Evolutionary conservation across 2,329 filamentous ascomycete species (phyloP).

Genomic region (Diaporthe helianthi): DNA sequence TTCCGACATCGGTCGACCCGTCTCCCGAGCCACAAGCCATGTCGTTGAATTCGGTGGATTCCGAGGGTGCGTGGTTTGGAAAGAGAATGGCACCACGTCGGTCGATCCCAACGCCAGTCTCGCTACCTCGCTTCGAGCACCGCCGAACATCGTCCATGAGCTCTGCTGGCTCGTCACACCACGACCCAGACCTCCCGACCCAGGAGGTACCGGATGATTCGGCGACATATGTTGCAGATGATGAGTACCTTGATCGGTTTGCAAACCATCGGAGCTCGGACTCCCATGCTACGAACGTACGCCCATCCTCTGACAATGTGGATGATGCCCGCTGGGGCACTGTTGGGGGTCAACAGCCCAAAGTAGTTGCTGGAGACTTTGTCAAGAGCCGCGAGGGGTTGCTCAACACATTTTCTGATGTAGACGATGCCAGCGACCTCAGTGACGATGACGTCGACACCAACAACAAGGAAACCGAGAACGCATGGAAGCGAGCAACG

Average conservation of each 20-base stretch:
- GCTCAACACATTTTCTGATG: slow-evolving; percentile 51
- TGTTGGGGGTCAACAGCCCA: slow-evolving; percentile 54
- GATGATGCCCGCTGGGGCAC: slow-evolving; percentile 59
- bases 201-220: slow-evolving; percentile 66
- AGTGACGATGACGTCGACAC: slow-evolving; percentile 37
- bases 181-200: slow-evolving; percentile 56
- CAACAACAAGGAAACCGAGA: slow-evolving; percentile 46
- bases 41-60: slow-evolving; percentile 92
- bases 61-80: slow-evolving; percentile 89
- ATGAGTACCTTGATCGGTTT: slow-evolving; percentile 74
- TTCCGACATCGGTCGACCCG: slow-evolving; percentile 43
- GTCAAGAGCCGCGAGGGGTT: slow-evolving; percentile 62
- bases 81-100: slow-evolving; percentile 47
- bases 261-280: slow-evolving; percentile 42
- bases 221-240: slow-evolving; percentile 65
- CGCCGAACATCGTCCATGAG: slow-evolving; percentile 41
- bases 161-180: slow-evolving; percentile 47
- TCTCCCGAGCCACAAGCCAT: slow-evolving; percentile 74
- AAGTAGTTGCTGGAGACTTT: slow-evolving; percentile 61
- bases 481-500: slow-evolving; percentile 66
- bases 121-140: slow-evolving; percentile 45
- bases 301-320: slow-evolving; percentile 66
- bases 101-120: slow-evolving; percentile 44
- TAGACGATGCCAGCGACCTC: slow-evolving; percentile 40
- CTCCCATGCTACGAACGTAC: slow-evolving; percentile 45